phyloP scores from a whole-genome alignment of 1,139 yeast species.

The Spathaspora jeffriesii region DNA sequence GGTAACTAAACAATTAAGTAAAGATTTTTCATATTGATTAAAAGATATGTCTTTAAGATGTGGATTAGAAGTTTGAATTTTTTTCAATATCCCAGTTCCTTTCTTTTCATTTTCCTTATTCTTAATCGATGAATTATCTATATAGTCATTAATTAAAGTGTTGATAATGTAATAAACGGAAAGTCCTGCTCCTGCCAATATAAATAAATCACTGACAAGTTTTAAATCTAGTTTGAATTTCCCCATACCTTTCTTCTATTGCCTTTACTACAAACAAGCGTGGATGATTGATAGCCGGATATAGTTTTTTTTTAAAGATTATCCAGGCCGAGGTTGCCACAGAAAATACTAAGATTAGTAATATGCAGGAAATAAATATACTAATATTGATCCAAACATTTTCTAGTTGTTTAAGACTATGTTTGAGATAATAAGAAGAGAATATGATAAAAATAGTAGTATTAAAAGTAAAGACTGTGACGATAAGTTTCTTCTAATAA shows the following conservation, averaged over 20 bases:
- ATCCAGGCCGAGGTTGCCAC: neutral
- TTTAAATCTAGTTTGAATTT: constrained; percentile 54
- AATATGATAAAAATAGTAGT: too few relatives aligned
- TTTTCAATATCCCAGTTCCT: constrained; percentile 63
- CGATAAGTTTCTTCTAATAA: too few relatives aligned
- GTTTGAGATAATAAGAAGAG: too few relatives aligned
- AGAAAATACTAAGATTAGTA: neutral
- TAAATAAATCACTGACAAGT: constrained; percentile 63
- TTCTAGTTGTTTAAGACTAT: too few relatives aligned
- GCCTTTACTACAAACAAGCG: neutral
- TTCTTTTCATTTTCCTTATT: constrained; percentile 68
- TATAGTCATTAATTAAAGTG: constrained; percentile 55
- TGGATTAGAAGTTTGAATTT: constrained; percentile 60
- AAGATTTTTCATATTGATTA: constrained; percentile 75
- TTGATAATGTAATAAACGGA: constrained; percentile 73
- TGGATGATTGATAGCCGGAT: neutral
- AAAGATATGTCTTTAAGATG: constrained; percentile 54
- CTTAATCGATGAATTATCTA: constrained; percentile 48
- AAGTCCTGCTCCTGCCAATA: constrained; percentile 80
- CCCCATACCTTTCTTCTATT: constrained; percentile 25
- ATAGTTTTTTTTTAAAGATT: neutral
- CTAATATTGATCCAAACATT: too few relatives aligned
- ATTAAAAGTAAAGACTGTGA: too few relatives aligned
- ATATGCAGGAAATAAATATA: neutral
- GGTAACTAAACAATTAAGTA: constrained; percentile 76